Conservation (phyloP, 768 basidiomycete species). For the Sporobolomyces phaffii region DNA sequence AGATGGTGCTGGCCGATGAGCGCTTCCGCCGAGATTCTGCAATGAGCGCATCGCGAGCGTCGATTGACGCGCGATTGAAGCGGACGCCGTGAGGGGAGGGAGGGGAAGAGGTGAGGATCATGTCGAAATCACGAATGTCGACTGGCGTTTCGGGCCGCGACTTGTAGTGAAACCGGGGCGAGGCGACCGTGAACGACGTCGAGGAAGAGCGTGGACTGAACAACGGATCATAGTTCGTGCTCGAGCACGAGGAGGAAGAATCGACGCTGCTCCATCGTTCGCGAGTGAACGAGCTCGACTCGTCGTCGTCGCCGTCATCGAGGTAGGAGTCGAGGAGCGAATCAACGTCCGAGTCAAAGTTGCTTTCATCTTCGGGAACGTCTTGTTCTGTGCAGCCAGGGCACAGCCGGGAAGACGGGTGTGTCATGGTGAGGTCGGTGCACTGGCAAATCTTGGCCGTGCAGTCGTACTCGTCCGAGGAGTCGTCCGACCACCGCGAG, state of each 20-base stretch:
- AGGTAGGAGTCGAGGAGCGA: constrained; percentile 11
- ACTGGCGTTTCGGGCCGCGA: neutral
- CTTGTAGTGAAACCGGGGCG: neutral
- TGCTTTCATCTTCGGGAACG: neutral
- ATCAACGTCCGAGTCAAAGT: neutral
- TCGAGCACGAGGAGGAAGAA: neutral
- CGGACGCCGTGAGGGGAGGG: neutral
- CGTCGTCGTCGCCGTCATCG: neutral
- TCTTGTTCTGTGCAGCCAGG: neutral
- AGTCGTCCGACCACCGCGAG: constrained; percentile 8
- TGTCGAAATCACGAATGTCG: constrained; percentile 16
- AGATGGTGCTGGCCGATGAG: neutral
- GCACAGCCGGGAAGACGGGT: neutral
- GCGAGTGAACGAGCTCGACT: neutral
- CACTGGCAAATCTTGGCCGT: neutral
- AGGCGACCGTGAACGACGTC: neutral
- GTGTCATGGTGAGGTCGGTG: constrained; percentile 1
- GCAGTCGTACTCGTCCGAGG: neutral
- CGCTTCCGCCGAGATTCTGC: neutral
- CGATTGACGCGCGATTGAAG: neutral
- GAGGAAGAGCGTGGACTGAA: constrained; percentile 11
- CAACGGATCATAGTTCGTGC: constrained; percentile 1
- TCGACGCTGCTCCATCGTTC: neutral
- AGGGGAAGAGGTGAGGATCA: constrained; percentile 7
- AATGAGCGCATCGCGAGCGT: neutral